Conservation (phyloP, 345 rosid species). For the Rubroshorea leprosula region DNA sequence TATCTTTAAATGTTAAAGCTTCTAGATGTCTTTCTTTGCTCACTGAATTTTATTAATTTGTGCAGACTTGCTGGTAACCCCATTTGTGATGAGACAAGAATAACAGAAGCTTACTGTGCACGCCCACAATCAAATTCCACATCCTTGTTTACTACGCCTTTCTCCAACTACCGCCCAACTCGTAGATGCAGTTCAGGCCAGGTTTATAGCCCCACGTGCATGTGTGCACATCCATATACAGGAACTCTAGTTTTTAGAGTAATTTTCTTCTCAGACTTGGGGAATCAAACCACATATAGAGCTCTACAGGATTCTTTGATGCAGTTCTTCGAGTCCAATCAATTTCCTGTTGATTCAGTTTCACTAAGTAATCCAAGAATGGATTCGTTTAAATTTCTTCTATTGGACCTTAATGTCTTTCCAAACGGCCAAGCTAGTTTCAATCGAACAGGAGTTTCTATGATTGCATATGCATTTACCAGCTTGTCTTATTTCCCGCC, state of each 20-base stretch:
- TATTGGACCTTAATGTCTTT: conserved; percentile 39
- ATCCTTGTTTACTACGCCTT: conserved; percentile 33
- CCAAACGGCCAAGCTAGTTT: conserved; percentile 43
- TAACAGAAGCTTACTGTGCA: conserved; percentile 33
- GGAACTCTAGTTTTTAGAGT: conserved; percentile 61
- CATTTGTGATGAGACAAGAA: conserved; percentile 43
- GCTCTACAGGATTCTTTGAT: conserved; percentile 28
- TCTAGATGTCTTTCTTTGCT: not conserved
- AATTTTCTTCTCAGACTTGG: conserved; percentile 56
- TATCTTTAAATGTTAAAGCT: not conserved
- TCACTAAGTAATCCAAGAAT: conserved; percentile 47
- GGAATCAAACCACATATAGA: conserved; percentile 25
- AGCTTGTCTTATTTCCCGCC: conserved; percentile 65
- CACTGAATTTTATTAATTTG: conserved; percentile 1
- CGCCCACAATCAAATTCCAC: conserved; percentile 17
- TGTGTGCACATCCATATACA: conserved; percentile 55
- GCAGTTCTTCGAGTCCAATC: conserved; percentile 15
- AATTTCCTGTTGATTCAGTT: conserved; percentile 60
- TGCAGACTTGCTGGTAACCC: conserved; percentile 70
- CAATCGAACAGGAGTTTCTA: conserved; percentile 30
- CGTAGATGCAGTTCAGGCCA: conserved; percentile 24
- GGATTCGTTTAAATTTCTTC: conserved; percentile 31
- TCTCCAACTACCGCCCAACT: conserved; percentile 36
- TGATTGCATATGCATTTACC: conserved; percentile 46
- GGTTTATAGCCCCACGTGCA: conserved; percentile 54